A percentile compares a stretch with the other conserved stretches of the same genome.
Conservation (phyloP, 2,329 filamentous ascomycete genomes). For the Rhinocladiella similis region DNA sequence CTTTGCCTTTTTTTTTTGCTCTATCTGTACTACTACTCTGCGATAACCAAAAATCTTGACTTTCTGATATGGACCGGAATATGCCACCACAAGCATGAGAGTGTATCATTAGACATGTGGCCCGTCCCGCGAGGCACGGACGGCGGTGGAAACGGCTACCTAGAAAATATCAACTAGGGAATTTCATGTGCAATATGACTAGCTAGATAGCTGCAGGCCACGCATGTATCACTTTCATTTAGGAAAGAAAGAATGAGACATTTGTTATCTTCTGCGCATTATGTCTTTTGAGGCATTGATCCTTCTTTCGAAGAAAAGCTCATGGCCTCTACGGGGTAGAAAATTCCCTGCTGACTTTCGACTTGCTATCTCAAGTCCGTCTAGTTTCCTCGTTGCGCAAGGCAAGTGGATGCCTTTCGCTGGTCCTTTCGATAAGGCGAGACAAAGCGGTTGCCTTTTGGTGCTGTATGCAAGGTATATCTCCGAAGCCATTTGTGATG, state of each 20-base stretch:
- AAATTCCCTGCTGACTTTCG: too few relatives aligned
- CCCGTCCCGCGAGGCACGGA: background rate
- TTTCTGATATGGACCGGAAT: background rate
- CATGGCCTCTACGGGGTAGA: too few relatives aligned
- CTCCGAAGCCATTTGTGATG: background rate
- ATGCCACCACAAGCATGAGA: background rate
- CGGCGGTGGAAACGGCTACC: background rate
- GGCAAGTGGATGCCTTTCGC: slow-evolving; percentile 1
- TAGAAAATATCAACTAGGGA: too few relatives aligned
- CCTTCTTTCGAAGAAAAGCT: too few relatives aligned
- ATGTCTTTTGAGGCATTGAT: too few relatives aligned
- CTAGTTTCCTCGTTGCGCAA: slow-evolving; percentile 3
- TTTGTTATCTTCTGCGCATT: too few relatives aligned
- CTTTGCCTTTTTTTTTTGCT: background rate
- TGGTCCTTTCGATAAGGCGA: too few relatives aligned
- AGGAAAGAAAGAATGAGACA: too few relatives aligned
- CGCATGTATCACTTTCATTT: too few relatives aligned
- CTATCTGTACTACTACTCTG: slow-evolving; percentile 6
- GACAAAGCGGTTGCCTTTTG: background rate
- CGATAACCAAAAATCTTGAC: background rate
- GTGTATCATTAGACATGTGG: background rate
- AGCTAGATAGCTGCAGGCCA: too few relatives aligned
- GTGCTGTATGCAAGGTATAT: background rate
- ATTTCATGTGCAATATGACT: too few relatives aligned
- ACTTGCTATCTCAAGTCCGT: background rate